Conservation (phyloP, 2,329 filamentous ascomycete genomes). For the Epichloe hybrida region DNA sequence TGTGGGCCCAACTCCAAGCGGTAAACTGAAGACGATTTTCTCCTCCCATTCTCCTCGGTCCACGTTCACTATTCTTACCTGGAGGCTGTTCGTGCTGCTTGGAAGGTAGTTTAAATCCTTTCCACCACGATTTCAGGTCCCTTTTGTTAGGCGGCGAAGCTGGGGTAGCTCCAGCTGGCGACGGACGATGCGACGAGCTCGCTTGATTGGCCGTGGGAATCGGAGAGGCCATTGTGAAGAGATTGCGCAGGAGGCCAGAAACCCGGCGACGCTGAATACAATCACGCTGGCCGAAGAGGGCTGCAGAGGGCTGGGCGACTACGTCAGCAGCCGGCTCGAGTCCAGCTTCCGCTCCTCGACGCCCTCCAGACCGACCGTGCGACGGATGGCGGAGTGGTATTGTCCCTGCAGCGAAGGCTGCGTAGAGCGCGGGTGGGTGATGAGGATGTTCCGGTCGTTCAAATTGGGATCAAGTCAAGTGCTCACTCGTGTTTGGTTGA, state of each 20-base stretch:
- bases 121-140: constrained; percentile 95
- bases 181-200: constrained; percentile 15
- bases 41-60: not conserved
- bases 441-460: too few relatives aligned
- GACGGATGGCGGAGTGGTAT: not conserved
- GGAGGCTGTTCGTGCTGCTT: constrained; percentile 39
- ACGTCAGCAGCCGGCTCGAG: not conserved
- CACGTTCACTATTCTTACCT: constrained; percentile 26
- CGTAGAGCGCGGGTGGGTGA: not conserved
- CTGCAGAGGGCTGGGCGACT: not conserved
- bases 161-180: constrained; percentile 24
- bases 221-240: constrained; percentile 23
- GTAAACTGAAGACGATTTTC: too few relatives aligned
- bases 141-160: constrained; percentile 69
- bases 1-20: not conserved
- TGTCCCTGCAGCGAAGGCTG: not conserved
- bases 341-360: constrained; percentile 2
- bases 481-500: not conserved
- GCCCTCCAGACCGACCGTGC: not conserved
- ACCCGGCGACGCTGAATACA: not conserved
- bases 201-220: constrained; percentile 19
- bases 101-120: constrained; percentile 66
- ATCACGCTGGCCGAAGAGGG: not conserved
- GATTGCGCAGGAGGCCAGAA: not conserved
- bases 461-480: too few relatives aligned